These are phyloP conservation scores for Jatropha multifida DNA, from an alignment of 441 rosid species.

Conservation along the genomic window DNA sequence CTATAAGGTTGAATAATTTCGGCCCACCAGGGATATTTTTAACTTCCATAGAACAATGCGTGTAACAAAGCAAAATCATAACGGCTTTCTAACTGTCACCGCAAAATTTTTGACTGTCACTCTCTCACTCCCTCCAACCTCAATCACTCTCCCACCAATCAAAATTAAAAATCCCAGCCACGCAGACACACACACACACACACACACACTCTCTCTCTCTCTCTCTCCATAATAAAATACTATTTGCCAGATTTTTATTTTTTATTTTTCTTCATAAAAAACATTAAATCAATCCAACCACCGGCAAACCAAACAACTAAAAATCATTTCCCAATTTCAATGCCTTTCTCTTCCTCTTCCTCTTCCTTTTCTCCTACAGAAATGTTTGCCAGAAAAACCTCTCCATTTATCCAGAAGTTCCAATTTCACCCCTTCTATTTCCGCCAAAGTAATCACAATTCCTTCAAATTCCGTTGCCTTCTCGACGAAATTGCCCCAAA, in stretches of 20 bases:
- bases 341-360: constrained; percentile 10
- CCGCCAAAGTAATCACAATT: constrained; percentile 10
- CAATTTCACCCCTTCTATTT: constrained; percentile 26
- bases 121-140: too few relatives aligned
- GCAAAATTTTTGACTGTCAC: background rate
- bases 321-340: constrained; percentile 1
- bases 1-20: too few relatives aligned
- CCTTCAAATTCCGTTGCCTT: constrained; percentile 34
- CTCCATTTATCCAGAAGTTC: constrained; percentile 21
- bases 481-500: constrained; percentile 41
- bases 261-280: background rate
- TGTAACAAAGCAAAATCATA: too few relatives aligned
- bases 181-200: too few relatives aligned
- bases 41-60: background rate
- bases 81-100: constrained; percentile 3
- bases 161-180: background rate
- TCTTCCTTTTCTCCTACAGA: constrained; percentile 3
- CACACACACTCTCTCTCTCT: too few relatives aligned
- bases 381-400: constrained; percentile 33
- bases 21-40: too few relatives aligned
- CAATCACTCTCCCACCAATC: background rate
- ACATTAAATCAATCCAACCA: background rate
- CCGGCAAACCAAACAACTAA: background rate
- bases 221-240: background rate
- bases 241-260: background rate